Conservation (phyloP, 2,329 filamentous ascomycete genomes). For the Xylaria digitata region DNA sequence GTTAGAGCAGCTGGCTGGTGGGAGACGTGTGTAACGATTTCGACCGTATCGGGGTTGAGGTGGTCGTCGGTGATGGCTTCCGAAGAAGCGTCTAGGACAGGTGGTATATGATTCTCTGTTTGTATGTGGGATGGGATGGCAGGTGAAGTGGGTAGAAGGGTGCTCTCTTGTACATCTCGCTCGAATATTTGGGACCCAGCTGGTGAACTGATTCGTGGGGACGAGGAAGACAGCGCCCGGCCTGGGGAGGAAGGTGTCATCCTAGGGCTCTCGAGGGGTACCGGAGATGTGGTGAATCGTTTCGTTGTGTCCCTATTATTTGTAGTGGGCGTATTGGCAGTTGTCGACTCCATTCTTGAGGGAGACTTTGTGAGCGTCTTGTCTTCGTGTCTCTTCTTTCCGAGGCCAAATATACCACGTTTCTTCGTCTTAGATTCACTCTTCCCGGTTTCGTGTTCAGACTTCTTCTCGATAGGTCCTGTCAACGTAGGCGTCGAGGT, state of each 20-base stretch:
- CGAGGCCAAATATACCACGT: constrained; percentile 69
- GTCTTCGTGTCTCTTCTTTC: constrained; percentile 69
- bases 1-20: constrained; percentile 82
- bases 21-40: constrained; percentile 87
- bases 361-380: constrained; percentile 52
- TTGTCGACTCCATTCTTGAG: constrained; percentile 47
- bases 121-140: constrained; percentile 94
- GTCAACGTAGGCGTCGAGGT: constrained; percentile 52
- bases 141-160: constrained; percentile 76
- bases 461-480: constrained; percentile 43
- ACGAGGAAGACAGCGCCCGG: constrained; percentile 73
- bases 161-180: constrained; percentile 88
- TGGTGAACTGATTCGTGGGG: constrained; percentile 81
- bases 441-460: constrained; percentile 49
- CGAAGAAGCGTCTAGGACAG: constrained; percentile 90
- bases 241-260: constrained; percentile 71
- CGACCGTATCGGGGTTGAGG: constrained; percentile 87
- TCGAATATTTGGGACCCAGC: constrained; percentile 89
- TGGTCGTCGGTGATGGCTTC: constrained; percentile 89
- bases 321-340: constrained; percentile 49
- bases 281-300: constrained; percentile 56
- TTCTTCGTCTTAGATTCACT: constrained; percentile 61
- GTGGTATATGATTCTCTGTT: constrained; percentile 92
- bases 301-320: constrained; percentile 52
- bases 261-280: constrained; percentile 57